phyloP scores from a whole-genome alignment of 106 monocot genomes.

The Hemerocallis citrina region DNA sequence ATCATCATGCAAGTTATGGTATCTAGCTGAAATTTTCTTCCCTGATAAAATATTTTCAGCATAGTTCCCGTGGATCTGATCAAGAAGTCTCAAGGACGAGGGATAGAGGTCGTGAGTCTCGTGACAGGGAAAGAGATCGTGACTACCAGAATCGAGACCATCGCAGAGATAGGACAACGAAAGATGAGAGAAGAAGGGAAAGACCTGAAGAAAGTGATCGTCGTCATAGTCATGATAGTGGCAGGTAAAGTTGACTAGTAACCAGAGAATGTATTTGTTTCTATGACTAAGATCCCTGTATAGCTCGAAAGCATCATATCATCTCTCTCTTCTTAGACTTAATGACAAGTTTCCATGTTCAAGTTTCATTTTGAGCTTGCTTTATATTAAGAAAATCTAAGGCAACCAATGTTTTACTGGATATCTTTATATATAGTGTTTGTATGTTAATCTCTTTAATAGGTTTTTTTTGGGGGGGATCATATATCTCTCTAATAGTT shows the following conservation, averaged over 20 bases:
- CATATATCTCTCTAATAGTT: too few relatives aligned
- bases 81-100: conserved; percentile 8
- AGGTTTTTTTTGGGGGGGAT: too few relatives aligned
- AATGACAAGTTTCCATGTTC: background rate
- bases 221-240: conserved; percentile 7
- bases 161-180: conserved; percentile 17
- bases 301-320: background rate
- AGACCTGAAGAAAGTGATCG: conserved; percentile 11
- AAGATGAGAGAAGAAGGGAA: conserved; percentile 17
- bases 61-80: background rate
- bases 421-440: too few relatives aligned
- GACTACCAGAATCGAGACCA: conserved; percentile 12
- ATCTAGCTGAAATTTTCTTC: conserved; percentile 2
- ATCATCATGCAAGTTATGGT: background rate
- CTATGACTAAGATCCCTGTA: background rate
- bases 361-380: background rate
- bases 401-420: too few relatives aligned
- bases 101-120: conserved; percentile 10
- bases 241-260: conserved; percentile 14
- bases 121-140: conserved; percentile 12
- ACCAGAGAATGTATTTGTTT: background rate
- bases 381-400: background rate
- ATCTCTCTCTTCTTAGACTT: background rate
- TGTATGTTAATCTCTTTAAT: too few relatives aligned
- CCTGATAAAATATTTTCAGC: background rate